Evolutionary conservation across 768 basidiomycete genomes (phyloP).

Genomic region (Cystobasidium tubakii): DNA sequence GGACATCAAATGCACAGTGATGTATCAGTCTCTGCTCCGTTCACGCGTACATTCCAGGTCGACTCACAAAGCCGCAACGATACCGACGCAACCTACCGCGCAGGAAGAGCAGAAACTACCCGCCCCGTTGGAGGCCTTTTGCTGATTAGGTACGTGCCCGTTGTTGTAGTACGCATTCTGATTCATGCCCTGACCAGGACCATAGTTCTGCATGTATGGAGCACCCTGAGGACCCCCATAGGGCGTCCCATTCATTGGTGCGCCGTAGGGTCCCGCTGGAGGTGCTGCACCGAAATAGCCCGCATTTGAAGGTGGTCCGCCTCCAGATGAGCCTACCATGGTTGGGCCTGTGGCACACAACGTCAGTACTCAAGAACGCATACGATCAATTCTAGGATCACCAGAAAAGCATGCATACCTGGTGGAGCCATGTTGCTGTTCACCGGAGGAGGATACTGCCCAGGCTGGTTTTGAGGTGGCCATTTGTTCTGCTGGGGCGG

Average conservation of each 20-base stretch:
- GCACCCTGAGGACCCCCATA: background rate
- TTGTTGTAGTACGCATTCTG: background rate
- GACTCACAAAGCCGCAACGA: slow-evolving; percentile 1
- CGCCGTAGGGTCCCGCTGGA: background rate
- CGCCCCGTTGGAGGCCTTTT: background rate
- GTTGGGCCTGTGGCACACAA: background rate
- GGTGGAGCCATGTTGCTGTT: background rate
- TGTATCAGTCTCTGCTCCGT: too few species aligned
- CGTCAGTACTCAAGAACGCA: too few species aligned
- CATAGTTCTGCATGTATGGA: background rate
- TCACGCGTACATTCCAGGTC: background rate
- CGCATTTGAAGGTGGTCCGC: background rate
- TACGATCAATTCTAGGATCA: too few species aligned
- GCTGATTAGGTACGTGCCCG: background rate
- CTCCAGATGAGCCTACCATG: slow-evolving; percentile 3
- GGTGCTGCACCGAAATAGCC: background rate
- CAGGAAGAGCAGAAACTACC: background rate
- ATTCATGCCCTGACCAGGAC: background rate
- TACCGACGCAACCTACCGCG: background rate
- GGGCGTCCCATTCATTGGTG: background rate
- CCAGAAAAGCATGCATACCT: background rate
- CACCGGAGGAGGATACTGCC: background rate
- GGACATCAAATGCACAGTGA: too few species aligned
- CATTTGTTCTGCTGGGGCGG: background rate
- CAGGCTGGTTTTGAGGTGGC: background rate